phyloP scores from a whole-genome alignment of 139 green algal species.

The Zygnema cylindricum region DNA sequence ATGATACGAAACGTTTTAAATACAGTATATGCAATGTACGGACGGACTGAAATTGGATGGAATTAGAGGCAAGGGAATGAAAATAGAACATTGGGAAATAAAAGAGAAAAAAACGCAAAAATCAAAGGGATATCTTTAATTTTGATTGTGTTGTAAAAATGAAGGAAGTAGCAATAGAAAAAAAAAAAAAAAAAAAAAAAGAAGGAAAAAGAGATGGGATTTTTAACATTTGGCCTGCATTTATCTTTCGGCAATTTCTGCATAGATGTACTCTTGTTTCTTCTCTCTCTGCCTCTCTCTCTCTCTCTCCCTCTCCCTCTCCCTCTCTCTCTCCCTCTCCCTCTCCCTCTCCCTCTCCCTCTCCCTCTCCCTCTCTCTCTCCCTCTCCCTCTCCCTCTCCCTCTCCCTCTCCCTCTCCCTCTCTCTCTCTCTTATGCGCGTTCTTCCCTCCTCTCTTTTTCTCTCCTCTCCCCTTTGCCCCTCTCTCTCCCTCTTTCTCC shows the following conservation, averaged over 20 bases:
- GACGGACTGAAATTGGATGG: too few species aligned
- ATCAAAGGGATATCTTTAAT: too few species aligned
- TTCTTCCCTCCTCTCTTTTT: conserved; percentile 1
- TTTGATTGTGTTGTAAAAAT: too few species aligned
- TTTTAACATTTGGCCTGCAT: neutral
- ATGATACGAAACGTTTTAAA: too few species aligned
- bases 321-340: conserved; percentile 8
- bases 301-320: too few species aligned
- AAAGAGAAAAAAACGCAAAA: too few species aligned
- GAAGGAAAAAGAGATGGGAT: neutral
- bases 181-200: too few species aligned
- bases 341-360: neutral
- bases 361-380: neutral
- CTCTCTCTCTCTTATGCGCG: neutral
- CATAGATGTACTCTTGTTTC: neutral
- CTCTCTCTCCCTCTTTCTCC: too few species aligned
- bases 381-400: neutral
- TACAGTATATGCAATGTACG: too few species aligned
- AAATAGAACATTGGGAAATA: too few species aligned
- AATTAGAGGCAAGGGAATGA: too few species aligned
- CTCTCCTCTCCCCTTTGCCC: neutral
- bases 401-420: conserved; percentile 23
- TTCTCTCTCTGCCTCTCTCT: neutral
- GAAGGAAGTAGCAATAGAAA: too few species aligned
- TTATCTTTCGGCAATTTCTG: neutral